phyloP scores from a whole-genome alignment of 2,329 filamentous ascomycete species.

The Fusarium sp. region DNA sequence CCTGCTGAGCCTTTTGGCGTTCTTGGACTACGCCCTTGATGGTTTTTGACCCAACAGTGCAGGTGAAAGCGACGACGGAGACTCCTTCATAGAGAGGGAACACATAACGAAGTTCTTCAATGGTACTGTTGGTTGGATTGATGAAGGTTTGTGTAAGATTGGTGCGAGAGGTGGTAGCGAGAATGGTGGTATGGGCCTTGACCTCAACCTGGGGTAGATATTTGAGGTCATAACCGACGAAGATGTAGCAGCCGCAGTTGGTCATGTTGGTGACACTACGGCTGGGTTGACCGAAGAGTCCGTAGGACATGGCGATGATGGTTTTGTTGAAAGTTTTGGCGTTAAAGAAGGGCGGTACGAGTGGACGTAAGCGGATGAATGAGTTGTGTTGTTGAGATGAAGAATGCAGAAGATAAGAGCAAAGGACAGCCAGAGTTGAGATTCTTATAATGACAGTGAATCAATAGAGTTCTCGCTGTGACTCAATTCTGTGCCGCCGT shows the following conservation, averaged over 20 bases:
- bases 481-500: not conserved
- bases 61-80: constrained; percentile 74
- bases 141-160: constrained; percentile 67
- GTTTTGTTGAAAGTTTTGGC: not conserved
- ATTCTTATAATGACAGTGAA: constrained; percentile 11
- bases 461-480: not conserved
- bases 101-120: constrained; percentile 67
- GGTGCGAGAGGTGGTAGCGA: constrained; percentile 63
- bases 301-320: not conserved
- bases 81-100: constrained; percentile 81
- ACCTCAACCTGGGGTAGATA: constrained; percentile 70
- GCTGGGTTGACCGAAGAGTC: not conserved
- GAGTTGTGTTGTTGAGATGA: not conserved
- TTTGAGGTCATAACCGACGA: constrained; percentile 33
- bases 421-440: not conserved
- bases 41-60: constrained; percentile 68
- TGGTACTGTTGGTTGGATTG: constrained; percentile 59
- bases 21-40: constrained; percentile 76
- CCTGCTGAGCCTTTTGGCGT: constrained; percentile 67
- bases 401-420: not conserved
- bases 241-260: constrained; percentile 52
- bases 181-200: constrained; percentile 69
- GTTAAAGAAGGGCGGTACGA: not conserved
- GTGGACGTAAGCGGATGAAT: not conserved
- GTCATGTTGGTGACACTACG: not conserved